Conservation (phyloP, 345 rosid species). For the Citrus hindsii region DNA sequence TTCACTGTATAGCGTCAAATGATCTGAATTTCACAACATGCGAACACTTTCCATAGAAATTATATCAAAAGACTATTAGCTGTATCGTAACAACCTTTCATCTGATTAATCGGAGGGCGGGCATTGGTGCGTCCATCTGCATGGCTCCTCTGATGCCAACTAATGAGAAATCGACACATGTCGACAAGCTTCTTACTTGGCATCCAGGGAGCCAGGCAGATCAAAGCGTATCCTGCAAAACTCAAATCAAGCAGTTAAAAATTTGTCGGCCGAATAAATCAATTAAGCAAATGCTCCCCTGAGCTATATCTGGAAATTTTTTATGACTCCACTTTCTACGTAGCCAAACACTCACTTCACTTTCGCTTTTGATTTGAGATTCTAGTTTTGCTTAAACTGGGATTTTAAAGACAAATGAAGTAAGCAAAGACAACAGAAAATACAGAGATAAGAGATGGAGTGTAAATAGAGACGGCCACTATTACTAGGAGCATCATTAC, state of each 20-base stretch:
- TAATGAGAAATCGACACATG: conserved; percentile 4
- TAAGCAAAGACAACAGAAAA: conserved; percentile 4
- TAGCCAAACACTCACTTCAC: neutral
- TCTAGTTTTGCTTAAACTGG: neutral
- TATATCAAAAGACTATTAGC: too few species aligned
- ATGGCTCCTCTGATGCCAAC: conserved; percentile 27
- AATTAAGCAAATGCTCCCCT: neutral
- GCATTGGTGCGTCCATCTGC: neutral
- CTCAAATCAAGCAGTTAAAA: neutral
- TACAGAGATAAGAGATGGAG: neutral
- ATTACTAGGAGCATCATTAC: neutral
- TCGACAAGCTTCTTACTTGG: conserved; percentile 24
- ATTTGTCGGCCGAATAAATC: neutral
- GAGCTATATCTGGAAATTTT: neutral
- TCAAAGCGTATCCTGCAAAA: neutral
- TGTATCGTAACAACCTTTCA: too few species aligned
- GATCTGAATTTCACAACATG: too few species aligned
- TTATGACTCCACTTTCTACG: neutral
- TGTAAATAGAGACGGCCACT: conserved; percentile 1
- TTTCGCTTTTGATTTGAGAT: neutral
- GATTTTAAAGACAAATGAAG: conserved; percentile 7
- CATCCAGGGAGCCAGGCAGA: conserved; percentile 40
- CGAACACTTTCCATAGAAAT: too few species aligned
- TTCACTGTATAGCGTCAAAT: too few species aligned
- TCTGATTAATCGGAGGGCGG: neutral